Percentiles rank a stretch among this genome's conserved stretches.
Evolutionary conservation across 768 basidiomycete species (phyloP).

Genomic region (Tricholoma matsutake): DNA sequence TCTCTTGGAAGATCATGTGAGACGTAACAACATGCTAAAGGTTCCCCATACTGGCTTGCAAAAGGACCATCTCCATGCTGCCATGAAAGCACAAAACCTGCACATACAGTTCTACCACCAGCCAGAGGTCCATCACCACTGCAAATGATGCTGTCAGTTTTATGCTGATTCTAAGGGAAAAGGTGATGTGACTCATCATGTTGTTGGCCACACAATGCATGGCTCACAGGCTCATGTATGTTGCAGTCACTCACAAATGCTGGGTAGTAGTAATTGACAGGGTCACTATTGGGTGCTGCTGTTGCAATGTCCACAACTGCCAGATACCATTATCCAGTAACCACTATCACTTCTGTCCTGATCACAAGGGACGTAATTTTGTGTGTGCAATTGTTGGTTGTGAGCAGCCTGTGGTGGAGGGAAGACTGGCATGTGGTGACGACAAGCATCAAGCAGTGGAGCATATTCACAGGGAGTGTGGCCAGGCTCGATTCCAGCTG

Average conservation of each 20-base stretch:
- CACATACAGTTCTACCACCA: not conserved
- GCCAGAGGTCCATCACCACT: not conserved
- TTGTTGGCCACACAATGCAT: not conserved
- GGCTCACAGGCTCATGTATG: not conserved
- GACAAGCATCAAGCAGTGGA: no score
- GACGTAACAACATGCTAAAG: not conserved
- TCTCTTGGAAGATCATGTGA: not conserved
- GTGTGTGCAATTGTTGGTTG: slow-evolving; percentile 24
- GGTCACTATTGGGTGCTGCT: not conserved
- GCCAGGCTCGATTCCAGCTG: no score
- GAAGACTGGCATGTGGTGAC: no score
- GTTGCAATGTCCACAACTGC: not conserved
- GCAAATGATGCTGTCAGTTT: not conserved
- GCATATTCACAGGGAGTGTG: no score
- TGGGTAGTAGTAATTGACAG: not conserved
- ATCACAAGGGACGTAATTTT: slow-evolving; percentile 10
- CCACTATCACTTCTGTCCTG: slow-evolving; percentile 20
- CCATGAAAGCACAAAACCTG: not conserved
- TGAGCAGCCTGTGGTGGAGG: not conserved
- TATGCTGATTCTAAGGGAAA: not conserved
- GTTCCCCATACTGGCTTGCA: not conserved
- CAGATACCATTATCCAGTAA: slow-evolving; percentile 12
- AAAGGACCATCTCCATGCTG: not conserved
- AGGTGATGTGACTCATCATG: not conserved
- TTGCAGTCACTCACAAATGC: not conserved